A percentile compares a stretch with the other conserved stretches of the same genome.
These are phyloP conservation scores for Phalaenopsis hybrid DNA, from an alignment of 116 monocot species.

Conservation along the genomic window DNA sequence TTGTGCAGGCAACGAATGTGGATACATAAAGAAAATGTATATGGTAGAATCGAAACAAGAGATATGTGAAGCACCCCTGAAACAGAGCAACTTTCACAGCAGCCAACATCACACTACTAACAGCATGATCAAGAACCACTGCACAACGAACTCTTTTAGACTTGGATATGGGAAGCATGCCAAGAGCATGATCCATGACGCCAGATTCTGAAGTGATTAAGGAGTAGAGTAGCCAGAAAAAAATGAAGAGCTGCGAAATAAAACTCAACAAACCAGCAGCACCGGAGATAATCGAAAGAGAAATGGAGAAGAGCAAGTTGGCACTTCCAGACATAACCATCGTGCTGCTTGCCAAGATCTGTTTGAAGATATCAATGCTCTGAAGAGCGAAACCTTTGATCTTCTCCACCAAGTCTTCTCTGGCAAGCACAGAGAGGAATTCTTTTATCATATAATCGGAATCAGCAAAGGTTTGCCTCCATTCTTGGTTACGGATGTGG, in stretches of 20 bases:
- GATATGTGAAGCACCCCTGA: slow-evolving; percentile 18
- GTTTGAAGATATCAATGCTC: slow-evolving; percentile 15
- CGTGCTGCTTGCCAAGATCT: slow-evolving; percentile 16
- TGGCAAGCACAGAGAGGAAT: slow-evolving; percentile 14
- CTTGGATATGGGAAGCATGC: slow-evolving; percentile 25
- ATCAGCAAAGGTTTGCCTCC: slow-evolving; percentile 12
- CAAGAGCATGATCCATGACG: slow-evolving; percentile 26
- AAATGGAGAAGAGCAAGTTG: slow-evolving; percentile 9
- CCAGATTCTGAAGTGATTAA: slow-evolving; percentile 20
- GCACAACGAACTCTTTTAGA: slow-evolving; percentile 17
- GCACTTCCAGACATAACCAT: slow-evolving; percentile 20
- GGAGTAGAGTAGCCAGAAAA: slow-evolving; percentile 26
- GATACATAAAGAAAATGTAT: slow-evolving; percentile 30
- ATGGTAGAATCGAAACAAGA: slow-evolving; percentile 19
- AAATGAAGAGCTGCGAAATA: slow-evolving; percentile 14
- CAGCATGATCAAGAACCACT: slow-evolving; percentile 21
- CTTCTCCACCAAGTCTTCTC: slow-evolving; percentile 19
- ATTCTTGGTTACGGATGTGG: slow-evolving; percentile 8
- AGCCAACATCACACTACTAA: slow-evolving; percentile 22
- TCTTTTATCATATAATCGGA: background rate
- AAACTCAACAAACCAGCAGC: slow-evolving; percentile 18
- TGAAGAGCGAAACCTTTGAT: slow-evolving; percentile 21
- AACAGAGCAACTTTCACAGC: slow-evolving; percentile 18
- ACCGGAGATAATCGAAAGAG: slow-evolving; percentile 19
- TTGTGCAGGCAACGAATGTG: slow-evolving; percentile 17